phyloP scores from a whole-genome alignment of 768 basidiomycete genomes.

The Naganishia onofrii region DNA sequence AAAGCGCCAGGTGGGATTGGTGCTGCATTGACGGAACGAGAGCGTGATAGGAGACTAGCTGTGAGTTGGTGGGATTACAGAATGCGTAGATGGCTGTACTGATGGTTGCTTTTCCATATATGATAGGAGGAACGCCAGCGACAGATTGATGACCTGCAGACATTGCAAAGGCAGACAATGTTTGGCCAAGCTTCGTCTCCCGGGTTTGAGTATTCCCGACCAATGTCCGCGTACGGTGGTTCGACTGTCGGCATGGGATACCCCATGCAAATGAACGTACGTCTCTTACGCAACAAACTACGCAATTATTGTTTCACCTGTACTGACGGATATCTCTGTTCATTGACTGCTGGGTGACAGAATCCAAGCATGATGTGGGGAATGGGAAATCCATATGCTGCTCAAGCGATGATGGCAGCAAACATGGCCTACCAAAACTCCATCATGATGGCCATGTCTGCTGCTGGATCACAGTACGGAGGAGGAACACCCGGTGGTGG shows the following conservation, averaged over 20 bases:
- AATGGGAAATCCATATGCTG: slow-evolving; percentile 47
- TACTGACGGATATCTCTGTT: too few species aligned
- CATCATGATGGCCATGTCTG: slow-evolving; percentile 42
- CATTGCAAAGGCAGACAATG: slow-evolving; percentile 86
- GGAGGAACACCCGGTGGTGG: slow-evolving; percentile 22
- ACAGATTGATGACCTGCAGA: slow-evolving; percentile 84
- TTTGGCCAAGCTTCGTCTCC: slow-evolving; percentile 56
- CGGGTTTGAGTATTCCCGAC: slow-evolving; percentile 54
- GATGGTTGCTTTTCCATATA: not conserved
- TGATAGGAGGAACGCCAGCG: slow-evolving; percentile 77
- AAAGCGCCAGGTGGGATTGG: slow-evolving; percentile 94
- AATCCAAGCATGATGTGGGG: slow-evolving; percentile 32
- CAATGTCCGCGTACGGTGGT: slow-evolving; percentile 52
- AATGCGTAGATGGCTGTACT: too few species aligned
- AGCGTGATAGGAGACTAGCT: slow-evolving; percentile 83
- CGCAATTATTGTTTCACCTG: too few species aligned
- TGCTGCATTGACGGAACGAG: slow-evolving; percentile 88
- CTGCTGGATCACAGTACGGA: slow-evolving; percentile 37
- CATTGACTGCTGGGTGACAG: too few species aligned
- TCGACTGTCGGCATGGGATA: slow-evolving; percentile 44
- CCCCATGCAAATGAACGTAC: slow-evolving; percentile 37
- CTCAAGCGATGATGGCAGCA: slow-evolving; percentile 55
- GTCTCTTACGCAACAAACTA: too few species aligned
- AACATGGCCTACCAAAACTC: slow-evolving; percentile 54
- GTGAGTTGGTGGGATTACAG: too few species aligned